Evolutionary conservation across 2,329 filamentous ascomycete species (phyloP).

Genomic region (Cytospora schulzeri): DNA sequence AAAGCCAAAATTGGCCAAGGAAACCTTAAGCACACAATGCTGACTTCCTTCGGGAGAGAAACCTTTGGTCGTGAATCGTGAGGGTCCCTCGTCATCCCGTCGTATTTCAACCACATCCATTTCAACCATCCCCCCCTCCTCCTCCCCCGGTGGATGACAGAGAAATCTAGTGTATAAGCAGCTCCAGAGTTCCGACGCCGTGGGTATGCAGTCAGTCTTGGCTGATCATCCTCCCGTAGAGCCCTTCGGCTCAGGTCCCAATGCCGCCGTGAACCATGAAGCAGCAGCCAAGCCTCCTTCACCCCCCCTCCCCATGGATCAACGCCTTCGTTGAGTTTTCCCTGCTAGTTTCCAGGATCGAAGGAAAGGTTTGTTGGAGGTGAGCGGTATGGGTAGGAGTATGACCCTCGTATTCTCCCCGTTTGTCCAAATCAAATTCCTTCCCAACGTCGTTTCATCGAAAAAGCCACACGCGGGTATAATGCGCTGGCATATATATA

Average conservation of each 20-base stretch:
- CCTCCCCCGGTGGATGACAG: not conserved
- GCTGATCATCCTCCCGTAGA: not conserved
- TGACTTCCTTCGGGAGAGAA: slow-evolving; percentile 1
- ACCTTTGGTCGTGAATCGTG: slow-evolving; percentile 8
- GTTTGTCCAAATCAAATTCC: not conserved
- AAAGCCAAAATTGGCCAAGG: slow-evolving; percentile 7
- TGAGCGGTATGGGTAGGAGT: not conserved
- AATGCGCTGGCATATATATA: not conserved
- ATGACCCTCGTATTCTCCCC: not conserved
- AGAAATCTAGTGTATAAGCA: not conserved
- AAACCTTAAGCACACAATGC: slow-evolving; percentile 11
- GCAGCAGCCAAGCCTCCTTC: not conserved
- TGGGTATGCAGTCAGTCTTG: slow-evolving; percentile 5
- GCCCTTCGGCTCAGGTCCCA: not conserved
- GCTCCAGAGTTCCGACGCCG: not conserved
- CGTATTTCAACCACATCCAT: slow-evolving; percentile 3
- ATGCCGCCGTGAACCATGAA: not conserved
- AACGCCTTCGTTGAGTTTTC: not conserved
- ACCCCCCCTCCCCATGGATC: not conserved
- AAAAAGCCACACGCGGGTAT: not conserved
- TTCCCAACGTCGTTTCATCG: too few relatives aligned
- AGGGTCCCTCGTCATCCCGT: not conserved
- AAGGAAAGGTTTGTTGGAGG: not conserved
- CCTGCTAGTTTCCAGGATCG: not conserved
- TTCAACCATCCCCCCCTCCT: slow-evolving; percentile 1